Evolutionary conservation across 1,139 yeast genomes (phyloP).

Genomic region (Candida anutae): DNA sequence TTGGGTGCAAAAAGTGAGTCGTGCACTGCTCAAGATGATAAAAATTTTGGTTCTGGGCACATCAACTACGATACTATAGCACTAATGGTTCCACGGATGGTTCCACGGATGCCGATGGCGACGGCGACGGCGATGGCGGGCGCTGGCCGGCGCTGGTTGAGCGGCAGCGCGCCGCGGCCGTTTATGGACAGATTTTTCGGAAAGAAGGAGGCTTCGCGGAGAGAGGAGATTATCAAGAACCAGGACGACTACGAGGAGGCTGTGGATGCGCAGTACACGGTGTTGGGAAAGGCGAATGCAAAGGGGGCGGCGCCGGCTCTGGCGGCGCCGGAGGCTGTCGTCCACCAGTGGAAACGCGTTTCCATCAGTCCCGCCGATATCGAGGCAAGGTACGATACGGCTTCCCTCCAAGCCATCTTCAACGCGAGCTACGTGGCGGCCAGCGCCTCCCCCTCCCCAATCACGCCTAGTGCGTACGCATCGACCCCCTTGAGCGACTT

Average conservation of each 20-base stretch:
- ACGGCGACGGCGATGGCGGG: background rate
- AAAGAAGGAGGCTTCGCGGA: slow-evolving; percentile 14
- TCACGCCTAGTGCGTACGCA: slow-evolving; percentile 11
- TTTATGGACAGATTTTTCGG: slow-evolving; percentile 15
- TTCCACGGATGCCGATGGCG: too few relatives aligned
- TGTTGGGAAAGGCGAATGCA: slow-evolving; percentile 31
- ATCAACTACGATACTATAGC: too few relatives aligned
- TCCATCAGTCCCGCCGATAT: slow-evolving; percentile 18
- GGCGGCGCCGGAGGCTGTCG: slow-evolving; percentile 30
- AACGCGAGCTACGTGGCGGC: slow-evolving; percentile 19
- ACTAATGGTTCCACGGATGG: too few relatives aligned
- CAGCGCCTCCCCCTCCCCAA: slow-evolving; percentile 9
- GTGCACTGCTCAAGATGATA: too few relatives aligned
- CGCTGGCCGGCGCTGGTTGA: background rate
- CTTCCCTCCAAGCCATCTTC: slow-evolving; percentile 18
- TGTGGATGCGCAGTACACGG: slow-evolving; percentile 25
- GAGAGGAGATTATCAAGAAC: slow-evolving; percentile 30
- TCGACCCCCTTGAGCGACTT: slow-evolving; percentile 36
- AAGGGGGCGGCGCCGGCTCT: slow-evolving; percentile 17
- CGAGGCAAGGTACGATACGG: slow-evolving; percentile 21
- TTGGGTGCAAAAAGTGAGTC: too few relatives aligned
- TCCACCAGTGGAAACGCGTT: slow-evolving; percentile 29
- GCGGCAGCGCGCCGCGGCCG: slow-evolving; percentile 2
- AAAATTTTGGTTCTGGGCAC: slow-evolving; percentile 2
- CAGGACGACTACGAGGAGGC: slow-evolving; percentile 33